Conservation (phyloP, 2,329 filamentous ascomycete species). For the Pochonia chlamydosporia region DNA sequence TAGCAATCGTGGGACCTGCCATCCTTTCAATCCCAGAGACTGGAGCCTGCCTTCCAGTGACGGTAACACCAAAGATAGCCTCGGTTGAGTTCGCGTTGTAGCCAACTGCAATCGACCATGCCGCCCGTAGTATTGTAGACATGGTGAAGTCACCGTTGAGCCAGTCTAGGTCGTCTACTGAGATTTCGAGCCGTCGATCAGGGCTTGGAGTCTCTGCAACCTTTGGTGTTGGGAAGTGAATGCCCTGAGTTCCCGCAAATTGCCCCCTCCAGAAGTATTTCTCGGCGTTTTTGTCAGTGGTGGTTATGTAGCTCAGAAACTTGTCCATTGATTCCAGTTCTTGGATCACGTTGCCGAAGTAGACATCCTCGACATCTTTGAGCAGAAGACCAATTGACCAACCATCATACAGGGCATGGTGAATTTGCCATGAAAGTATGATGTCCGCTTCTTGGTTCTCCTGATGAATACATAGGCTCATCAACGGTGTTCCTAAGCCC, state of each 20-base stretch:
- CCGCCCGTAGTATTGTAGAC: constrained; percentile 18
- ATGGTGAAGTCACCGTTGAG: constrained; percentile 13
- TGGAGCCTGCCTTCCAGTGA: constrained; percentile 18
- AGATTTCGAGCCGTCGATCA: background rate
- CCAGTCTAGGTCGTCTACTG: constrained; percentile 6
- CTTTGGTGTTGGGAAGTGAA: constrained; percentile 7
- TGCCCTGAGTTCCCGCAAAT: constrained; percentile 19
- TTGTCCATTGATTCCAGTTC: constrained; percentile 21
- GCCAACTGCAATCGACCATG: constrained; percentile 27
- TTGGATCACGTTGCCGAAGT: constrained; percentile 6
- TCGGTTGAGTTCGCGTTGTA: constrained; percentile 29
- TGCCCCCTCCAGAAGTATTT: constrained; percentile 35
- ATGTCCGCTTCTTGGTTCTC: background rate
- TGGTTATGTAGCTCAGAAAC: constrained; percentile 36
- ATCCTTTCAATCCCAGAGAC: constrained; percentile 19
- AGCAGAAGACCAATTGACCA: constrained; percentile 38
- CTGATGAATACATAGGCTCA: constrained; percentile 6
- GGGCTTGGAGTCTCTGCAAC: constrained; percentile 3
- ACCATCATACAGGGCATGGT: constrained; percentile 46
- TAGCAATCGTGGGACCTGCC: constrained; percentile 21
- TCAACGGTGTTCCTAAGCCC: constrained; percentile 12
- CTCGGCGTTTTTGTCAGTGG: constrained; percentile 17
- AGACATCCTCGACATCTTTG: constrained; percentile 9
- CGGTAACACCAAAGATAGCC: constrained; percentile 18
- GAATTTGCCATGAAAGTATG: constrained; percentile 13